Evolutionary conservation across 2,329 filamentous ascomycete species (phyloP), one percentile per base, ranked within the genome.

Genomic region (Claviceps lovelessii): DNA sequence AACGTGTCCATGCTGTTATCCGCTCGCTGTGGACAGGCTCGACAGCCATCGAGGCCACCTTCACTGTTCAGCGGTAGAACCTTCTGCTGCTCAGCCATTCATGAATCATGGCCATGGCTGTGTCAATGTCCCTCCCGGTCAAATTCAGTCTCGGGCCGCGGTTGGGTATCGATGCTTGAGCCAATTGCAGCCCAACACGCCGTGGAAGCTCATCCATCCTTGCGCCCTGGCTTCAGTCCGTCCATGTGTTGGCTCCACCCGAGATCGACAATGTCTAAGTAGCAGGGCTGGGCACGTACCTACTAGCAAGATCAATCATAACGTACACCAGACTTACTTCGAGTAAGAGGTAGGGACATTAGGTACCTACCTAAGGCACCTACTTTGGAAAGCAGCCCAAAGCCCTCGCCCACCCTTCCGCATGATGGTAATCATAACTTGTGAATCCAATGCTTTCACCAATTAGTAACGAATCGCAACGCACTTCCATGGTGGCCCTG

Each of bases 91-190:
- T 49, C 23, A 28, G 42, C 39, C 31, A 46, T 37, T 39, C 35
- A 11, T 23, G 23, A 23, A 23, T 23, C 23, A 2, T 23, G 23
- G 11, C 39, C 50, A 50, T 49, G 29, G 15, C n/a, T 49, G 23
- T 23, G 23, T 23, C 23, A 23, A 23, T 23, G 23, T 23, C 23
- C 23, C 23, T 23, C 23, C 23, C 23, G 23, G 23, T 23, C 23
- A 23, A 23, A 23, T 23, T 23, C 51, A 23, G 53, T 55, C 55
- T 60, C 54, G 57, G 58, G 58, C 56, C 54, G 55, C 59, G 56
- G 65, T 70, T 69, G 68, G 68, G 68, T 68, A 71, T 61, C 68
- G 67, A 70, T 64, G 67, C 67, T 61, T 63, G 59, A 58, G 60
- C 67, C 64, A 65, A 65, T 71, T 65, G 63, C 59, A 61, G 67